Base-by-base conservation (phyloP, 2,329 filamentous ascomycete species). In the Colletotrichum cereale region DNA sequence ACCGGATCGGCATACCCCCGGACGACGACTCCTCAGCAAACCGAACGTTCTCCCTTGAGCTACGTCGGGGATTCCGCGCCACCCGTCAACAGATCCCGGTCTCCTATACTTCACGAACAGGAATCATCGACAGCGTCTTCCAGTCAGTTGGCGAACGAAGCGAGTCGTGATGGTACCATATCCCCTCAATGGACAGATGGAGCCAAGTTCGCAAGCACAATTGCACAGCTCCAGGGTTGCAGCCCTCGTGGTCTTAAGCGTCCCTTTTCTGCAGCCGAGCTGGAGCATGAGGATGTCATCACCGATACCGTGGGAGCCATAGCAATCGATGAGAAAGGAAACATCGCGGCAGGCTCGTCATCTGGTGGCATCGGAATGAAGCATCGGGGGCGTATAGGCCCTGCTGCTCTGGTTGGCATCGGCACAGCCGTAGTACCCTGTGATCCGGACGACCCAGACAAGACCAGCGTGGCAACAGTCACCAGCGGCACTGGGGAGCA, bases 321-420 rank as follows among this genome's bases (percentile, higher is more conserved):
- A 78, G 96, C 95, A 14, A 91, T 99, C 74, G 96, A 99, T 78
- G 88, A 88, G 61, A 89, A 88, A 75, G 96, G 96, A 21, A 92
- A 92, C 70, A 97, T 99, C 78, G 96, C 97, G 5, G 96, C 96
- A 5, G 96, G 93, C 21, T 97, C 96, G 2, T 99, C 96, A 2
- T 99, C 97, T 21, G 96, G 96, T 7, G 96, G 96, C 1, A 99
- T 99, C 79, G 96, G 96, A 36, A 98, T 99, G 96, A 99, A 99
- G 80, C 95, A 97, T 80, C 90, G 91, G 72, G 97, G 96, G 7
- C 92, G 96, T 44, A 89, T 97, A 73, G 97, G 96, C 0, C 96
- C 96, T 40, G 97, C 96, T 42, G 96, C 96, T 26, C 87, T 99
- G 21, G 93, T 98, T 18, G 96, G 96, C 10, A 90, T 98, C 64